Conservation (phyloP, 31 red algal genomes). For the Odonthalia washingtoniensis region DNA sequence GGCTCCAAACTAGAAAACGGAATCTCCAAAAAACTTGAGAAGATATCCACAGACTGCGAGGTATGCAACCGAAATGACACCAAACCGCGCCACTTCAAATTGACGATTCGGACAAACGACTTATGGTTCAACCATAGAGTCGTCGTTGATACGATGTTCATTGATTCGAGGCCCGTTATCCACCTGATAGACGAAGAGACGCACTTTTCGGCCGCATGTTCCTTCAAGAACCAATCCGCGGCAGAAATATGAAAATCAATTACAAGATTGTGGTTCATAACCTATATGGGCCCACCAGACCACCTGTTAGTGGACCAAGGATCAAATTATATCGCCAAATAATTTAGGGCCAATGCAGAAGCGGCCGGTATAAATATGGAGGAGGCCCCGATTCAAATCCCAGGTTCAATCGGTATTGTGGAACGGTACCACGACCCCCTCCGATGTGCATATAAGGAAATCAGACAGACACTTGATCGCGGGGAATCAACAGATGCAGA, state of each 20-base stretch:
- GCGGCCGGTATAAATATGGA: neutral
- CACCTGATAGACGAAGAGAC: conserved; percentile 39
- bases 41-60: neutral
- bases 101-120: conserved; percentile 35
- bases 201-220: conserved; percentile 26
- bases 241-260: conserved; percentile 2
- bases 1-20: neutral
- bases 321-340: conserved; percentile 1
- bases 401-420: neutral
- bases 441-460: neutral
- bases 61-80: neutral
- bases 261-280: neutral
- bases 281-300: conserved; percentile 35
- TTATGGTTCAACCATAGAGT: conserved; percentile 43
- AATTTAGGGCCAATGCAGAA: neutral
- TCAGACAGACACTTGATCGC: neutral
- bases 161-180: conserved; percentile 13
- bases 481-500: conserved; percentile 11
- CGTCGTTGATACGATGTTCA: conserved; percentile 35
- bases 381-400: neutral
- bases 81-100: conserved; percentile 37
- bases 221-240: neutral
- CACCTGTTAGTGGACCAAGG: conserved; percentile 27
- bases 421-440: conserved; percentile 23
- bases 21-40: neutral